Percentiles rank a stretch among this genome's conserved stretches.
These are phyloP conservation scores for Galium porrigens DNA, from an alignment of 305 asterid genomes.

Conservation along the genomic window DNA sequence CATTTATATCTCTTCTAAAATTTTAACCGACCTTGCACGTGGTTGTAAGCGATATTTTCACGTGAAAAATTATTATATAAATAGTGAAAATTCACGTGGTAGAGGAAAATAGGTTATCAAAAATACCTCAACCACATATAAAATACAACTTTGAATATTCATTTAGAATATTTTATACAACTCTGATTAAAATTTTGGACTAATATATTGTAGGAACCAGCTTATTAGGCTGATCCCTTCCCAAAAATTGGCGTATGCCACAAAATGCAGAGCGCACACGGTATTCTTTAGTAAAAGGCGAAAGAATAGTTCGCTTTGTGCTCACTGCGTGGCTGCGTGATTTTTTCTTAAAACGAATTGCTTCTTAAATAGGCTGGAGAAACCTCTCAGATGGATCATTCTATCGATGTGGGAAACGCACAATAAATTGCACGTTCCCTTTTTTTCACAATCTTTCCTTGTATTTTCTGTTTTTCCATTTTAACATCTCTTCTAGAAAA, in stretches of 20 bases:
- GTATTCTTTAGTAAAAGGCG: constrained; percentile 32
- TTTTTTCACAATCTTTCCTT: background rate
- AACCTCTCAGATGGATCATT: background rate
- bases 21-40: no score
- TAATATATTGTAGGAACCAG: background rate
- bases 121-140: no score
- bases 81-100: no score
- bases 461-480: background rate
- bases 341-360: rapidly evolving
- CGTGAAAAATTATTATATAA: no score
- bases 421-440: background rate
- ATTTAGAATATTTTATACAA: no score
- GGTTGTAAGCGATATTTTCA: no score
- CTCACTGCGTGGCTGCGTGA: constrained; percentile 16
- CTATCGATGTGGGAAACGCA: background rate
- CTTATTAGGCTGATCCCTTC: background rate
- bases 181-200: no score
- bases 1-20: no score
- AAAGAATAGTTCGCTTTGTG: constrained; percentile 29
- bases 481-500: no score
- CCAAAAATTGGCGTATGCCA: constrained; percentile 18
- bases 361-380: background rate
- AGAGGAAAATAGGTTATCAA: no score
- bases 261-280: constrained; percentile 20
- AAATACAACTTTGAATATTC: no score